Evolutionary conservation across 441 rosid species (phyloP), one percentile per base, ranked within the genome.

Genomic region (Biscutella laevigata): DNA sequence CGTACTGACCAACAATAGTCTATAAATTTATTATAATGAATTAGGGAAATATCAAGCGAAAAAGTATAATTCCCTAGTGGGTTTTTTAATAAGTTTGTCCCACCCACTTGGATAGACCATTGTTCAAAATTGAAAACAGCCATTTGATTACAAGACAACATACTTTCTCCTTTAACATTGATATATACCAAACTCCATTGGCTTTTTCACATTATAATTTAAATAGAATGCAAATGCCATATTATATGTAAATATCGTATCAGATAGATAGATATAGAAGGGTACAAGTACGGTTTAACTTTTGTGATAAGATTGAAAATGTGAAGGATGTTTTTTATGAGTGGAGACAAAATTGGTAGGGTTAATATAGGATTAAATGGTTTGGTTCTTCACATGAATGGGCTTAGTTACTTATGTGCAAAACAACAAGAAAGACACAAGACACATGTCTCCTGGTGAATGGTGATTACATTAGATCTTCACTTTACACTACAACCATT

Each of bases 381-480:
- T 64, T 30, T 64, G 19, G 58, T 64, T 64, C 52, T 33, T 64
- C 63, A 49, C 53, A 57, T 49, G 69, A 64, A 56, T 33, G 58
- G 11, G 58, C 39, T 56, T 64, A 48, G 24, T 14, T 49, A 41
- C 46, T 42, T 57, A 7, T 24, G 63, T 64, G 58, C 53, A 33
- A 41, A 34, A 42, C 47, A 64, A 57, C 69, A 64, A n/a, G n/a
- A 16, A 29, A 49, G 59, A 49, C 69, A 64, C 57, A 63, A 49
- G 33, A 64, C n/a, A 48, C 69, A 64, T 64, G 69, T 57, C 63
- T 57, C 53, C 57, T 46, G 69, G 46, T 10, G 21, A 41, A n/a
- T n/a, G n/a, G n/a, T n/a, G n/a, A n/a, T n/a, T 48, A 46, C 45
- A 9, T 48, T 56, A 38, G 48, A 56, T 48, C 47, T 37, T 53